phyloP scores from a whole-genome alignment of 768 basidiomycete genomes.

The Russula abietina region DNA sequence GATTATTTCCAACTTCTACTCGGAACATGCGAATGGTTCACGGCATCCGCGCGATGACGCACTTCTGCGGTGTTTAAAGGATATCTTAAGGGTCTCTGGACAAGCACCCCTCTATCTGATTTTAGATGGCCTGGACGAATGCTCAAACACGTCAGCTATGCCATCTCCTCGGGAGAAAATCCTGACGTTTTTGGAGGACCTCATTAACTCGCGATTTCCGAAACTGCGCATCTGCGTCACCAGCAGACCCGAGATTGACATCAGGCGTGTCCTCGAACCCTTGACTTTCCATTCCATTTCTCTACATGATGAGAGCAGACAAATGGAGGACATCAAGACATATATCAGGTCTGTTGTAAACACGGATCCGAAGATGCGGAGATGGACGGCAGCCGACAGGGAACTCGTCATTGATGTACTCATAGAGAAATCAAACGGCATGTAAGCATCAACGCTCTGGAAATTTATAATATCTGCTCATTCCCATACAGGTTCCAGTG shows the following conservation, averaged over 20 bases:
- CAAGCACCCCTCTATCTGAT: neutral
- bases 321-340: neutral
- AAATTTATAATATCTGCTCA: neutral
- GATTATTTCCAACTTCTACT: neutral
- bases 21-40: neutral
- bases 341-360: neutral
- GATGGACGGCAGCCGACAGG: neutral
- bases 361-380: neutral
- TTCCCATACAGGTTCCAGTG: neutral
- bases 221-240: neutral
- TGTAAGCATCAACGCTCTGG: neutral
- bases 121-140: slow-evolving; percentile 2
- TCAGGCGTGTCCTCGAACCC: neutral
- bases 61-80: neutral
- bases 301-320: neutral
- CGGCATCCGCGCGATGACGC: neutral
- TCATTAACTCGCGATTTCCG: neutral
- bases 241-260: neutral
- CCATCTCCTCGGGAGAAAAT: neutral
- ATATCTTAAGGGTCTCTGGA: neutral
- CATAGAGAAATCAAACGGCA: neutral
- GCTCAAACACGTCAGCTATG: neutral
- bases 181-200: neutral
- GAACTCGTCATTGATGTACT: neutral
- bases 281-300: neutral